phyloP scores from a whole-genome alignment of 2,329 filamentous ascomycete genomes.

The Dactylellina cionopaga region DNA sequence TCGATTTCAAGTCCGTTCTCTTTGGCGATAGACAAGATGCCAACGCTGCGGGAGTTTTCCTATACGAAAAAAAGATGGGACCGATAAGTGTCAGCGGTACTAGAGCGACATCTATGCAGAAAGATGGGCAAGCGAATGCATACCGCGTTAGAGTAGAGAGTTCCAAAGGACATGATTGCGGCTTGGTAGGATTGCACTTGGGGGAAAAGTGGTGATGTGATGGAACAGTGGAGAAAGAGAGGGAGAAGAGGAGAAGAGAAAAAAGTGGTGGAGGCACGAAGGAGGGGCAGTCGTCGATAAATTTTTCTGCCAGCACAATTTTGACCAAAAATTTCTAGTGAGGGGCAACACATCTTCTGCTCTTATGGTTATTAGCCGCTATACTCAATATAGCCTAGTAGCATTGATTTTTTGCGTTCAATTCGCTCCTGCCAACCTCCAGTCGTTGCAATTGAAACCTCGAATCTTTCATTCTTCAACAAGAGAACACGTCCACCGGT shows the following conservation, averaged over 20 bases:
- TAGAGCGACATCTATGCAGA: constrained; percentile 49
- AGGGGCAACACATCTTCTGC: constrained; percentile 35
- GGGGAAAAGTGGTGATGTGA: constrained; percentile 20
- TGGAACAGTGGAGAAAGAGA: constrained; percentile 22
- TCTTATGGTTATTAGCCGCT: constrained; percentile 1
- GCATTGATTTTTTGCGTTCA: constrained; percentile 29
- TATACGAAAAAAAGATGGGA: constrained; percentile 61
- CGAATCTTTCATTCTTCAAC: constrained; percentile 28
- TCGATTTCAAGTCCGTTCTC: constrained; percentile 95
- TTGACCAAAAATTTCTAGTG: constrained; percentile 39
- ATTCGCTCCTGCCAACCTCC: constrained; percentile 34
- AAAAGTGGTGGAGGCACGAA: constrained; percentile 48
- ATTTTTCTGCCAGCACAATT: constrained; percentile 51
- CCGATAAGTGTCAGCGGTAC: constrained; percentile 43
- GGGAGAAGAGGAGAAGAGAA: constrained; percentile 27
- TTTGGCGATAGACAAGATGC: constrained; percentile 93
- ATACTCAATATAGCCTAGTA: constrained; percentile 25
- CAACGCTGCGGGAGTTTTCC: constrained; percentile 89
- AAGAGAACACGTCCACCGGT: constrained; percentile 4
- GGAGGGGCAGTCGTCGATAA: constrained; percentile 52
- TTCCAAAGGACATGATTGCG: constrained; percentile 92
- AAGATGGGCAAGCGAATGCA: constrained; percentile 59
- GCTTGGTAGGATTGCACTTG: constrained; percentile 53
- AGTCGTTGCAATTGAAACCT: too few relatives aligned
- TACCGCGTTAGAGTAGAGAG: constrained; percentile 90